Evolutionary conservation across 2,329 filamentous ascomycete species (phyloP), one percentile per base, ranked within the genome.

Genomic region (Fusarium anguioides): DNA sequence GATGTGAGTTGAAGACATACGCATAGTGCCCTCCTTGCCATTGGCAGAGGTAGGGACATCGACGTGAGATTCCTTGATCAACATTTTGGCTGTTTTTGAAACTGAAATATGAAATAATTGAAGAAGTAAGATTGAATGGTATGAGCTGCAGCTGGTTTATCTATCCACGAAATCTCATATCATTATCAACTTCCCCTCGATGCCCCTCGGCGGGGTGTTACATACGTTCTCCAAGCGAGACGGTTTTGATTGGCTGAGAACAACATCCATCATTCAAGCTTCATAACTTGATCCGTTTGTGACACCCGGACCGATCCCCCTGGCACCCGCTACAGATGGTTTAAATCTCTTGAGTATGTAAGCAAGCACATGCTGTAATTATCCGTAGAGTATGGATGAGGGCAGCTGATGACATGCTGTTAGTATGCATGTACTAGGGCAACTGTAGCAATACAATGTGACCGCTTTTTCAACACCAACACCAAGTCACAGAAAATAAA

Each of bases 11-110:
- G 46, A 53, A 56, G 60, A 48, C 62, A 54, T 75, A 86, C 85
- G 82, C 85, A 87, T 87, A 26, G 82, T 75, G 61, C 81, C 80
- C 64, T 85, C 81, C 74, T 84, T 85, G 72, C 84, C 84, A 75
- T 86, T 81, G 76, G 81, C 83, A 67, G 75, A 79, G 45, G 80
- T 83, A 58, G 79, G 75, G 58, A 87, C 82, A 69, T 87, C 85
- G 60, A 78, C 77, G 72, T 84, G 79, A 67, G 77, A 82, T 72
- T 87, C 85, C 36, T 83, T 81, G 75, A 87, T 82, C 71, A 87
- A 75, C 85, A 87, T 87, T 60, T 35, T 73, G 68, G 35, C 27
- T 29, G 18, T 6, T 14, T 18, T 12, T 29, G 11, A 24, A 29
- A 29, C 11, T 31, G 5, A 14, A 24, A 3, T 17, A 27, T 33